Base-by-base conservation (phyloP, 164 flowering plant genomes). In the Litsea cubeba region DNA sequence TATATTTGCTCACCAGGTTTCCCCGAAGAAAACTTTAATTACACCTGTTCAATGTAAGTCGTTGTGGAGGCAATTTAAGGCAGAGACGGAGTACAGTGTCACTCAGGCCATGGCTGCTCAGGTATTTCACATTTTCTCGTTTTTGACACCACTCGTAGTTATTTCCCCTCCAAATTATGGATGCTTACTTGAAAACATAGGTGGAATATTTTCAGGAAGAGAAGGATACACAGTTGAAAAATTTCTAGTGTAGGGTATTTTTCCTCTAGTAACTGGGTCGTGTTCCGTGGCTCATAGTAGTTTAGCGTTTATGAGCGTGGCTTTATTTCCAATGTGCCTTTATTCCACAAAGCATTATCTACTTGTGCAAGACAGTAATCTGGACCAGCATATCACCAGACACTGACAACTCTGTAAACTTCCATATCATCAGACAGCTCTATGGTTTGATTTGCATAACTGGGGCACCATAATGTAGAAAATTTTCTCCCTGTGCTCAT, bases 21-120 rank as follows among this genome's bases (percentile, higher is more conserved):
- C 93, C 20, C 20, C 89, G 1, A 63, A 88, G 62, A 89, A 85
- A 82, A 89, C 92, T 50, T 69, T 94, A 80, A 85, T 94, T 64
- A 88, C 96, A 46, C 98, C 98, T 64, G 98, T 94, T 64, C 96
- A 94, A 64, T 94, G 98, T 82, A 92, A 92, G 76, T 86, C 91
- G 46, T 68, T 91, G 75, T 94, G 98, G 98, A 88, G 95, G 82
- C 97, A 92, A 82, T 94, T 92, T 79, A 88, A 87, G 74, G 46
- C 83, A 50, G 97, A 94, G 82, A 94, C 98, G 5, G 97, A 94
- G 79, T 92, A 92, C 76, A 85, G 80, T 64, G 96, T 94, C 49
- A 81, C 91, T 72, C 98, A 94, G 81, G 98, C 98, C 68, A 85
- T 92, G 74, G 77, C 96, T 70, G 98, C 98, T 35, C 98, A 94